Conservation (phyloP, 805 yeast species). For the Candida berthetii region DNA sequence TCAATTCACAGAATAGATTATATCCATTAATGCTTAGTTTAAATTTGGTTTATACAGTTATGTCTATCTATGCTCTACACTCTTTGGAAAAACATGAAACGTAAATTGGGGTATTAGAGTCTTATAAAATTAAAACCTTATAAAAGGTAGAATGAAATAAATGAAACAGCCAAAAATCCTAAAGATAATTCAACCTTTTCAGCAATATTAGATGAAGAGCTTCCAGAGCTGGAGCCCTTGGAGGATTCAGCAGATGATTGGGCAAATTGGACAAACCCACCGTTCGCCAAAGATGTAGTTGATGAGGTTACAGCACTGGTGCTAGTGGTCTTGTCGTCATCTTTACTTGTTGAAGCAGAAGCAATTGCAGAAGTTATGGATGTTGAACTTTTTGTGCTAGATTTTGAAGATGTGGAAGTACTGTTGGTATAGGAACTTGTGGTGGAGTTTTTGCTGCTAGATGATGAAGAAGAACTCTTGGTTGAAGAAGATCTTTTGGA, state of each 20-base stretch:
- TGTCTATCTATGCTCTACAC: no score
- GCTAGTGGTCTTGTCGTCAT: background rate
- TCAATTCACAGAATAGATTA: no score
- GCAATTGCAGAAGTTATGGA: constrained; percentile 2
- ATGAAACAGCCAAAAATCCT: background rate
- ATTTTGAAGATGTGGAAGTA: constrained; percentile 4
- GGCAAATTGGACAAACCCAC: constrained; percentile 3
- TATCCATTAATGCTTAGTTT: no score
- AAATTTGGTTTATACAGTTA: no score
- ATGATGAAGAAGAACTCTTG: background rate
- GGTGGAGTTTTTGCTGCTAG: background rate
- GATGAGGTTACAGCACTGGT: background rate
- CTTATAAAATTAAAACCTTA: no score
- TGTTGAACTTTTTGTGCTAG: constrained; percentile 2
- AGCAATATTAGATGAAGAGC: background rate
- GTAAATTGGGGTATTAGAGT: background rate
- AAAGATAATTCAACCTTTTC: background rate
- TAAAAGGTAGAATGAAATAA: no score
- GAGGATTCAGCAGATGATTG: background rate
- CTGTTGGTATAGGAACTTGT: constrained; percentile 1
- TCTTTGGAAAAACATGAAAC: background rate
- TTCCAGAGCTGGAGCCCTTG: background rate
- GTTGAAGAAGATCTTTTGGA: background rate
- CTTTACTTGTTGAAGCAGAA: background rate
- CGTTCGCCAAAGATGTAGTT: background rate